Evolutionary conservation across 2,329 filamentous ascomycete genomes (phyloP), one percentile per base, ranked within the genome.

Genomic region (Colletotrichum navitas): DNA sequence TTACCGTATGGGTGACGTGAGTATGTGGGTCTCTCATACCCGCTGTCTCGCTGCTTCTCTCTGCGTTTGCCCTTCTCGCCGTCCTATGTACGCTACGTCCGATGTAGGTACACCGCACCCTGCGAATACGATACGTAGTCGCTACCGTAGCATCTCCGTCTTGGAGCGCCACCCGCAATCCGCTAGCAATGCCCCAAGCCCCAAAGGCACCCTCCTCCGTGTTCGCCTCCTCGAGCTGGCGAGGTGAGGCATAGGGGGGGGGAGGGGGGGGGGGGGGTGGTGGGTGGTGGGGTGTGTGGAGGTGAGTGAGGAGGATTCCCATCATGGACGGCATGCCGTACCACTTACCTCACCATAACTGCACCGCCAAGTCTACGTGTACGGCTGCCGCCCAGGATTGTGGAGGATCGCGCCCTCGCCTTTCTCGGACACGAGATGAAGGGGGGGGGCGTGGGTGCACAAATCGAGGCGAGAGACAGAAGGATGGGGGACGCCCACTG

Each of bases 121-220:
- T 56, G 41, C 26, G 60, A 32, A 26, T 62, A 41, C 52, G 32
- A 26, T 62, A 51, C 52, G 56, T 55, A 67, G n/a, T 66, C 41
- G 34, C 49, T 45, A 49, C 36, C 64, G 47, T 47, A 29, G 29
- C 47, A 43, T 39, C 64, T 47, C 21, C 24, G 69, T 69, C 69
- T 72, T 66, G 69, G 66, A 56, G 69, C 63, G 66, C 69, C 65
- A 72, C 69, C 66, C 69, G 69, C 47, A 58, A 45, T 64, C 65
- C 69, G 60, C 60, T 52, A 63, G 52, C 45, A 56, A 34, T 16
- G 45, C 43, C 60, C 34, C 18, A 41, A 52, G 60, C 60, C 34
- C 26, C 39, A 41, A 41, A 16, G 14, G 39, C 41, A n/a, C 18
- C 39, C 39, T 41, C 41, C 41, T 41, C 24, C 21, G 43, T 34